Evolutionary conservation across 202 grass and related monocot species (phyloP).

Genomic region (Hordeum pubiflorum): DNA sequence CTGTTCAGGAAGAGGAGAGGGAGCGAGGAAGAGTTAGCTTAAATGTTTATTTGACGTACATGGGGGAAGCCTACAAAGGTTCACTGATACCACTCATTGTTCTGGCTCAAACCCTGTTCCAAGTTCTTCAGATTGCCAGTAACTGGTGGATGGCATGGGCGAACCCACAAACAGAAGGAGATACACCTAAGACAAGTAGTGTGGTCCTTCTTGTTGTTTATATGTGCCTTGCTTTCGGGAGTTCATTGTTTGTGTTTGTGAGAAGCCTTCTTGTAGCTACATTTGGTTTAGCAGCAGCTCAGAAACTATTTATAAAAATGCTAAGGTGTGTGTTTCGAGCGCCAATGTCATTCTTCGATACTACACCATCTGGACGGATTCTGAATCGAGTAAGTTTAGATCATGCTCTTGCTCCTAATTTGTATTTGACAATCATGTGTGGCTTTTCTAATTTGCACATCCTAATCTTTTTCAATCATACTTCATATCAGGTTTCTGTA

Average conservation of each 20-base stretch:
- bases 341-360: constrained; percentile 98
- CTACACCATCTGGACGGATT: constrained; percentile 86
- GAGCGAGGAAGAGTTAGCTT: constrained; percentile 85
- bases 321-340: constrained; percentile 77
- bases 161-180: constrained; percentile 84
- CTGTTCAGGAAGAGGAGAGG: constrained; percentile 87
- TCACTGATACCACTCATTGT: constrained; percentile 87
- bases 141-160: constrained; percentile 99
- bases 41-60: constrained; percentile 93
- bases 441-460: not conserved
- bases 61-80: constrained; percentile 93
- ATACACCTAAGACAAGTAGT: constrained; percentile 66
- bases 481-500: constrained; percentile 83
- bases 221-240: constrained; percentile 96
- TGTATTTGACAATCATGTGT: not conserved
- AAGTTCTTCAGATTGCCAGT: constrained; percentile 94
- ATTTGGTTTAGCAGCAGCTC: constrained; percentile 92
- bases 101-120: constrained; percentile 77
- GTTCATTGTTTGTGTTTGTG: constrained; percentile 94
- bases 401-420: not conserved
- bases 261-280: constrained; percentile 96
- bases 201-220: constrained; percentile 87
- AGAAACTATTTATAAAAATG: constrained; percentile 95
- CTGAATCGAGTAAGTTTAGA: constrained; percentile 72
- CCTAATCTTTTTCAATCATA: constrained; percentile 15